Percentiles rank a stretch among this genome's conserved stretches.
These are phyloP conservation scores for Quercus phellos DNA, from an alignment of 331 rosid genomes.

Conservation along the genomic window DNA sequence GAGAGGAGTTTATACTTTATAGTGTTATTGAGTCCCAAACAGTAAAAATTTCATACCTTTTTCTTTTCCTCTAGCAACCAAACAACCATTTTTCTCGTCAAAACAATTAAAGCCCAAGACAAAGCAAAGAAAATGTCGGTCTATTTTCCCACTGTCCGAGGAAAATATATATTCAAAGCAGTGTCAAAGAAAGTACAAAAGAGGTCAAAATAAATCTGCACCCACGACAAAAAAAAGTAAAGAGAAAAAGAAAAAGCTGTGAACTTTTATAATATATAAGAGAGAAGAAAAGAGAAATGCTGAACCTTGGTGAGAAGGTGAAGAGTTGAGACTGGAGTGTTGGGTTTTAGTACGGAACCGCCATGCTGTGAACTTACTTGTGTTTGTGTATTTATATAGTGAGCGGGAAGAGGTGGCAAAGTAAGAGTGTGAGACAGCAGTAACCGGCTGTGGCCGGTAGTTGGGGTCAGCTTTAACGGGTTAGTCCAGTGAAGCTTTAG, in stretches of 20 bases:
- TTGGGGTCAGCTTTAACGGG: background rate
- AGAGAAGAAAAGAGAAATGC: background rate
- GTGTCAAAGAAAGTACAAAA: background rate
- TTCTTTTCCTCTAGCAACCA: slow-evolving; percentile 2
- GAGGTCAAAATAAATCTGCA: background rate
- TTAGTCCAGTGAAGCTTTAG: background rate
- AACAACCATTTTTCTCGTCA: background rate
- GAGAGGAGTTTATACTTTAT: background rate
- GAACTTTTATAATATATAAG: background rate
- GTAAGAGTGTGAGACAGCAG: background rate
- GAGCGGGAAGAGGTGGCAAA: slow-evolving; percentile 16
- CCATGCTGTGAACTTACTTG: slow-evolving; percentile 1
- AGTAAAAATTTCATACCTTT: background rate
- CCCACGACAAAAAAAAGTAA: background rate
- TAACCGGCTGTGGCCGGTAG: slow-evolving; percentile 22
- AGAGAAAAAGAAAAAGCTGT: background rate
- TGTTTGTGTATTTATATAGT: background rate
- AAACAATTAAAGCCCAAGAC: background rate
- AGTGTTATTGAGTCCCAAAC: background rate
- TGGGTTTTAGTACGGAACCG: background rate
- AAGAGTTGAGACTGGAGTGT: background rate
- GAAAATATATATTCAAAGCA: background rate
- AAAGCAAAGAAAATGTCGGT: slow-evolving; percentile 11
- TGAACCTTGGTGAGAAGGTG: background rate
- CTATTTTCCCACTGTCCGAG: slow-evolving; percentile 1